Percentiles rank a stretch among this genome's conserved stretches.
Evolutionary conservation across 169 alveolate species (phyloP).

Genomic region (Babesia sp.): DNA sequence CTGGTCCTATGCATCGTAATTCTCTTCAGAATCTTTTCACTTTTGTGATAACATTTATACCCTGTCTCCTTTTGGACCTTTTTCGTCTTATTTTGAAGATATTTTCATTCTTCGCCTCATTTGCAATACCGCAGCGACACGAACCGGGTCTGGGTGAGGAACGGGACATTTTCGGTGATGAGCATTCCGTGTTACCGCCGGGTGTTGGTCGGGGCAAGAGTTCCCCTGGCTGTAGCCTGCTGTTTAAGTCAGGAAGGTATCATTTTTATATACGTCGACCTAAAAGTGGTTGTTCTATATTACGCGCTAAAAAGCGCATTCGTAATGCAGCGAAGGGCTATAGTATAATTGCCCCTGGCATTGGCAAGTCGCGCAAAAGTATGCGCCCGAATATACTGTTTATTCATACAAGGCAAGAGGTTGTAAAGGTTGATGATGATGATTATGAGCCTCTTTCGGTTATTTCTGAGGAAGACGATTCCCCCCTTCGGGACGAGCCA

Average conservation of each 20-base stretch:
- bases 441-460: conserved; percentile 6
- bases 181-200: background rate
- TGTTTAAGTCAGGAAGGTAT: background rate
- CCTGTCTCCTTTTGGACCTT: conserved; percentile 38
- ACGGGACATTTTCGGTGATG: background rate
- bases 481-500: background rate
- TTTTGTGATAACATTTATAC: conserved; percentile 15
- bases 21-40: conserved; percentile 12
- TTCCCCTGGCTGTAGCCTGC: background rate
- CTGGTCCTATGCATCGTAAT: background rate
- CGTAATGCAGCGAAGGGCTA: conserved; percentile 22
- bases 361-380: background rate
- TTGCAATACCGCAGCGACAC: background rate
- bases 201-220: background rate
- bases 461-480: background rate
- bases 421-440: conserved; percentile 4
- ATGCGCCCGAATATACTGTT: background rate
- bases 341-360: too few relatives aligned
- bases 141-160: background rate
- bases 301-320: background rate
- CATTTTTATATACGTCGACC: background rate
- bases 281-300: conserved; percentile 8
- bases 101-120: conserved; percentile 10
- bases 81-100: conserved; percentile 7
- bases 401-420: background rate